These are phyloP conservation scores for Fraxinus excelsior DNA, from an alignment of 257 asterid genomes.

Conservation along the genomic window DNA sequence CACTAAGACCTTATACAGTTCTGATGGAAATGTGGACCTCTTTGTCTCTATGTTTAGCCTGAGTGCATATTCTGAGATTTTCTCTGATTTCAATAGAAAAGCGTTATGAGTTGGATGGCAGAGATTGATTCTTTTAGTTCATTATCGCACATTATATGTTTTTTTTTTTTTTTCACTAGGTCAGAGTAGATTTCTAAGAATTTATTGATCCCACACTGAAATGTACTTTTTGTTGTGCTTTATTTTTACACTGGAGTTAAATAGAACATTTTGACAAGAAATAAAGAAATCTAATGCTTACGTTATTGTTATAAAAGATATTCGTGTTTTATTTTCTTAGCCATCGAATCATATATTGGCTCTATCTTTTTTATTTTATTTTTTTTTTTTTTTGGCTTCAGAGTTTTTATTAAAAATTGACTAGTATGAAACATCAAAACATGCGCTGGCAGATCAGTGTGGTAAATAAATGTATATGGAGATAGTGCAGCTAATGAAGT, in stretches of 20 bases:
- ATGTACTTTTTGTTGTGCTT: not conserved
- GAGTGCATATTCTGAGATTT: not conserved
- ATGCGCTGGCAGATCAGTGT: not conserved
- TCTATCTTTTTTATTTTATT: not conserved
- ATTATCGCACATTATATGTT: not conserved
- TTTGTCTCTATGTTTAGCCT: not conserved
- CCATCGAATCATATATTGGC: not conserved
- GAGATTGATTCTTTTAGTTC: not conserved
- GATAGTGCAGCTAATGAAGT: not conserved
- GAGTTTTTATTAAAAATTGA: no score
- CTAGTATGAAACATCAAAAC: not conserved
- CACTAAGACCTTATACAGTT: not conserved
- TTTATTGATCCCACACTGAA: not conserved
- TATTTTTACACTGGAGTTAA: not conserved
- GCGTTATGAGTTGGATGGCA: not conserved
- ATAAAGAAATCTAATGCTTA: not conserved
- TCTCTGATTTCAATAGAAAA: not conserved
- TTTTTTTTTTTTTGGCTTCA: not conserved
- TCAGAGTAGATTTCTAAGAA: not conserved
- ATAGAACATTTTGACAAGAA: not conserved
- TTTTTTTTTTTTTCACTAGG: not conserved
- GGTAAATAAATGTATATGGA: not conserved
- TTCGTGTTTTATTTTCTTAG: not conserved
- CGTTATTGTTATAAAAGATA: not conserved
- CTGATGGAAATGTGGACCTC: not conserved